Conservation (phyloP, 139 green algal species). For the Chlorella ohadii region DNA sequence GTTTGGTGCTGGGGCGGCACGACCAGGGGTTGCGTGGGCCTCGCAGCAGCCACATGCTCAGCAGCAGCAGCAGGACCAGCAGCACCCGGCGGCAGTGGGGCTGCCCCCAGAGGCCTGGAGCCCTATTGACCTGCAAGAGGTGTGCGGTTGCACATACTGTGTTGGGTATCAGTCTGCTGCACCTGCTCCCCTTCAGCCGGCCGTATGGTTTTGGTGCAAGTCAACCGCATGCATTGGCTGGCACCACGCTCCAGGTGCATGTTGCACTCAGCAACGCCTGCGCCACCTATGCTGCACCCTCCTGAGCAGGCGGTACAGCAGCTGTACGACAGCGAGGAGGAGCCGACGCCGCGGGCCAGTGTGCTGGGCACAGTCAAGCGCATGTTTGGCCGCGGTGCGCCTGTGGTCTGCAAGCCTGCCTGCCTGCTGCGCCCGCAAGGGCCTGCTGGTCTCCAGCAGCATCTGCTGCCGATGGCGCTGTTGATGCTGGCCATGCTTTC, state of each 20-base stretch:
- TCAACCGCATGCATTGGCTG: too few relatives aligned
- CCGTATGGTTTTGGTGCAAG: too few relatives aligned
- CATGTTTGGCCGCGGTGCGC: slow-evolving; percentile 15
- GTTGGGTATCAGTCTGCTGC: too few relatives aligned
- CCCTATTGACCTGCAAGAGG: slow-evolving; percentile 23
- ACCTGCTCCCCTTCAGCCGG: too few relatives aligned
- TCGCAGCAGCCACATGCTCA: neutral
- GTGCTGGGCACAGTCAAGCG: slow-evolving; percentile 26
- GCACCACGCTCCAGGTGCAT: too few relatives aligned
- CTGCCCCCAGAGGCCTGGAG: slow-evolving; percentile 21
- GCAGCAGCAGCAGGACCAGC: neutral
- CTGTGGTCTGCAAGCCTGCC: too few relatives aligned
- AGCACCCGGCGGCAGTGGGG: neutral
- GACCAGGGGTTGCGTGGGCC: neutral
- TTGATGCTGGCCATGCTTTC: too few relatives aligned
- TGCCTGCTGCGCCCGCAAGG: neutral
- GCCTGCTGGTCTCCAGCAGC: too few relatives aligned
- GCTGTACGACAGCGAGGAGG: slow-evolving; percentile 38
- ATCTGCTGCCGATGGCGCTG: too few relatives aligned
- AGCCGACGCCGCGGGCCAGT: slow-evolving; percentile 1
- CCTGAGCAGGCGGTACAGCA: slow-evolving; percentile 6
- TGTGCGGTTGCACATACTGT: too few relatives aligned
- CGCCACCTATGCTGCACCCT: neutral
- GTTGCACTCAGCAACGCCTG: neutral
- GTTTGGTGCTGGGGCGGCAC: neutral